Conservation (phyloP, 2,329 filamentous ascomycete genomes). For the Akanthomyces muscarius region DNA sequence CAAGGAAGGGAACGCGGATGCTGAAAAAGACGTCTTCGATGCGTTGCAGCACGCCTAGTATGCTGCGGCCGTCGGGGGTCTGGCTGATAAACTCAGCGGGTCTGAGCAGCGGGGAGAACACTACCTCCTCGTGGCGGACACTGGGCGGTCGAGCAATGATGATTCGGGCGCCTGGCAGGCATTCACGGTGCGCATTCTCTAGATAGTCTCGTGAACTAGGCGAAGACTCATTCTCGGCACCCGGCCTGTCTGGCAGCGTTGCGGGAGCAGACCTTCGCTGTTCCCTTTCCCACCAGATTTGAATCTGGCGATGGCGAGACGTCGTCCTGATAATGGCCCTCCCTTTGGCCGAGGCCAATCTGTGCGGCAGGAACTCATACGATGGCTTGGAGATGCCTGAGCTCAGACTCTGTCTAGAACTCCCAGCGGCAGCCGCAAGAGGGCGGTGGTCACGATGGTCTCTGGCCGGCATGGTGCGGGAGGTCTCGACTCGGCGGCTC, state of each 20-base stretch:
- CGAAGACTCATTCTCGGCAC: background rate
- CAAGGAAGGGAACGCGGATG: background rate
- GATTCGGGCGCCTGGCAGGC: constrained; percentile 8
- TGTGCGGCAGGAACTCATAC: background rate
- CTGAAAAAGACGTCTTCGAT: constrained; percentile 1
- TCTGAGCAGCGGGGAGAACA: background rate
- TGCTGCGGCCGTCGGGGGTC: constrained; percentile 5
- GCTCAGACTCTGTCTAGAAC: background rate
- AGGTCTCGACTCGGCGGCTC: background rate
- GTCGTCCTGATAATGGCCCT: background rate
- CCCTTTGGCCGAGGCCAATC: background rate
- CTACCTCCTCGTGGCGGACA: background rate
- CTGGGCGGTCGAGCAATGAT: constrained; percentile 7
- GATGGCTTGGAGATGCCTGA: background rate
- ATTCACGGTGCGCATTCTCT: background rate
- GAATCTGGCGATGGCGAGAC: background rate
- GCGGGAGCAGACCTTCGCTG: background rate
- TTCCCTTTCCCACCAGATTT: background rate
- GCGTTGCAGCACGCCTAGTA: constrained; percentile 8
- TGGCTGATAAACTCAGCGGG: constrained; percentile 8
- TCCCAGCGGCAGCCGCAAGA: background rate
- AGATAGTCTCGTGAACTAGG: background rate
- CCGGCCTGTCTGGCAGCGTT: background rate
- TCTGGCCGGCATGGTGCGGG: background rate
- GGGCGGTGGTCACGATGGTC: background rate